These are phyloP conservation scores for Pseudocercospora macadamiae DNA, from an alignment of 2,329 filamentous ascomycete genomes.

Conservation along the genomic window DNA sequence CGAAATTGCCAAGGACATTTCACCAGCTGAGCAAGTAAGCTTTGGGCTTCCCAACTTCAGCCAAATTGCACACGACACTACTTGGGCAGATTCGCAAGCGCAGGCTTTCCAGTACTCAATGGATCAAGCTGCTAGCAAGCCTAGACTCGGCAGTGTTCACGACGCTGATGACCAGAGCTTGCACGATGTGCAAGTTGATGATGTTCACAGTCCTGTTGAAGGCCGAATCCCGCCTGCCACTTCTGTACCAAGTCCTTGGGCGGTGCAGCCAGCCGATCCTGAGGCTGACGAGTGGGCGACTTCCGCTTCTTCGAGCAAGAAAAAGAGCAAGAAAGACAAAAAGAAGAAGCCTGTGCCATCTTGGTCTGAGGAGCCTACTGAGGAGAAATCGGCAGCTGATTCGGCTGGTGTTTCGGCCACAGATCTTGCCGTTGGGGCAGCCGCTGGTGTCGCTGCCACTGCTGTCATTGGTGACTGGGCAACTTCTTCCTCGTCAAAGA, in stretches of 20 bases:
- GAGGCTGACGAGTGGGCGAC: conserved; percentile 1
- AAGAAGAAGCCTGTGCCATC: conserved; percentile 13
- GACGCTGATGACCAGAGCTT: neutral
- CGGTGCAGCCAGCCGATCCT: neutral
- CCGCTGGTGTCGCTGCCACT: neutral
- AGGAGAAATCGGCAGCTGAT: neutral
- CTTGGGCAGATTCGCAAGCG: conserved; percentile 27
- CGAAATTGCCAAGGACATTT: neutral
- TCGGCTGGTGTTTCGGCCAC: neutral
- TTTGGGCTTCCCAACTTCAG: conserved; percentile 25
- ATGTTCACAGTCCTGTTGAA: neutral
- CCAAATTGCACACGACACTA: conserved; percentile 17
- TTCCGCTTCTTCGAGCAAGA: conserved; percentile 20
- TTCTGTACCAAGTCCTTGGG: neutral
- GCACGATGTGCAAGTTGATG: neutral
- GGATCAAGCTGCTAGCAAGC: conserved; percentile 1
- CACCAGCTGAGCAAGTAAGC: neutral
- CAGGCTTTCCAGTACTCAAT: conserved; percentile 24
- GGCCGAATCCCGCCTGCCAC: neutral
- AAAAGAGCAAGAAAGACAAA: conserved; percentile 35
- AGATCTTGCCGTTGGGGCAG: neutral
- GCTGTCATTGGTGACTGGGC: conserved; percentile 2
- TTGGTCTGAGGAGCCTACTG: conserved; percentile 13
- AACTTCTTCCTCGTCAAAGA: conserved; percentile 23
- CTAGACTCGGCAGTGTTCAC: neutral